Conservation (phyloP, 345 rosid genomes). For the Lepidium africanum region DNA sequence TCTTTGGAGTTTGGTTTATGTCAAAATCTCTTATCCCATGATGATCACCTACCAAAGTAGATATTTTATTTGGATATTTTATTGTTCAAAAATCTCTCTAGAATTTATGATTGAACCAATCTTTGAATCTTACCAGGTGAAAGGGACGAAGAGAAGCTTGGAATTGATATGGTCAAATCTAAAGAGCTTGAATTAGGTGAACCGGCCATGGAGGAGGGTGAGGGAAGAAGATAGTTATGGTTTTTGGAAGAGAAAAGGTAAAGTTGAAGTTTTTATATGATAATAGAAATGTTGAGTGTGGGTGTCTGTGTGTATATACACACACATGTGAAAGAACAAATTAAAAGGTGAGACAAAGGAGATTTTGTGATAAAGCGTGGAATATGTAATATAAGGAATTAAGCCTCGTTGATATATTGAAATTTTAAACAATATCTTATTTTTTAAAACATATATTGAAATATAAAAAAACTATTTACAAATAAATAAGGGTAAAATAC, state of each 20-base stretch:
- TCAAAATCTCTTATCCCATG: constrained; percentile 23
- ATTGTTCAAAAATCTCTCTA: not conserved
- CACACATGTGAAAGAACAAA: constrained; percentile 19
- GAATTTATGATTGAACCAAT: not conserved
- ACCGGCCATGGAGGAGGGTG: constrained; percentile 20
- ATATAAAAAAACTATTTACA: not conserved
- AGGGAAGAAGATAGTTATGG: constrained; percentile 7
- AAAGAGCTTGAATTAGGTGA: constrained; percentile 32
- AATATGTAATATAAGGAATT: constrained; percentile 23
- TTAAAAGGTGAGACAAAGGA: constrained; percentile 4
- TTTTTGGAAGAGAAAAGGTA: constrained; percentile 23
- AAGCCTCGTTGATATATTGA: not conserved
- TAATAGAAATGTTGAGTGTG: constrained; percentile 21
- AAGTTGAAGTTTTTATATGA: constrained; percentile 25
- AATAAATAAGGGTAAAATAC: not conserved
- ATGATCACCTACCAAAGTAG: constrained; percentile 22
- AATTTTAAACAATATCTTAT: no score
- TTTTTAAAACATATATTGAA: not conserved
- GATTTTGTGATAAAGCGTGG: constrained; percentile 21
- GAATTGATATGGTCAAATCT: constrained; percentile 75
- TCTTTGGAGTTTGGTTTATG: constrained; percentile 28
- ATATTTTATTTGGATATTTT: not conserved
- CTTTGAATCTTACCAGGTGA: constrained; percentile 41
- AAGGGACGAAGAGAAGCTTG: constrained; percentile 60
- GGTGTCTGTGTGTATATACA: constrained; percentile 8